Conservation (phyloP, 2,329 filamentous ascomycete genomes). For the Ceratocystis cacaofunesta region DNA sequence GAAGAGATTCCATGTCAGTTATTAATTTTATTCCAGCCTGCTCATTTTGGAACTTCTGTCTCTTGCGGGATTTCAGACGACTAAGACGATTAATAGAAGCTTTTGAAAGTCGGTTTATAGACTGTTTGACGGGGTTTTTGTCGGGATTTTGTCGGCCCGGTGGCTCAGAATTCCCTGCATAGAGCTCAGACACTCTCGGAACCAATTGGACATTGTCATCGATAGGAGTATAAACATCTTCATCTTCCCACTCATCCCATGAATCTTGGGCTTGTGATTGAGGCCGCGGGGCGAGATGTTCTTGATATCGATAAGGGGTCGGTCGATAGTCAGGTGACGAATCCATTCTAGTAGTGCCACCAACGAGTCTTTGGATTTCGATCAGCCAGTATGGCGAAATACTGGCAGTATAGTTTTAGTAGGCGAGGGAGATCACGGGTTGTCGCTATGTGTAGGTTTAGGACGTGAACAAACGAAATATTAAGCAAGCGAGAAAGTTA, state of each 20-base stretch:
- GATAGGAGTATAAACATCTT: conserved; percentile 22
- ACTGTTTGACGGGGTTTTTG: not conserved
- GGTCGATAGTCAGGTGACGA: not conserved
- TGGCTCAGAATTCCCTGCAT: not conserved
- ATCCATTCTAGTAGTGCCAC: not conserved
- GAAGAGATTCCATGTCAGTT: conserved; percentile 49
- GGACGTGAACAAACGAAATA: not conserved
- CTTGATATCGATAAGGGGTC: conserved; percentile 5
- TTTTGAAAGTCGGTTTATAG: conserved; percentile 20
- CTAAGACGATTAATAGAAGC: conserved; percentile 29
- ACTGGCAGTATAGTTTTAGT: not conserved
- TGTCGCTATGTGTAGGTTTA: not conserved
- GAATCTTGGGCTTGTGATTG: conserved; percentile 21
- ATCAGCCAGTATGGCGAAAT: not conserved
- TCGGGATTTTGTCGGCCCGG: not conserved
- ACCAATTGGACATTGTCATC: conserved; percentile 26
- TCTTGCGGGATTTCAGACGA: conserved; percentile 41
- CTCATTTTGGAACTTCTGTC: conserved; percentile 46
- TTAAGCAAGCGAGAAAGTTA: not conserved
- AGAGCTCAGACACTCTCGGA: not conserved
- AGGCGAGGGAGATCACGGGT: not conserved
- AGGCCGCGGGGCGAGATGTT: not conserved
- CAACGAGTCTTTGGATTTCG: not conserved
- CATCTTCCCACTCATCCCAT: conserved; percentile 42
- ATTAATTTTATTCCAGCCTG: conserved; percentile 52